phyloP scores from a whole-genome alignment of 2,329 filamentous ascomycete genomes.

The Ilyonectria sp. region DNA sequence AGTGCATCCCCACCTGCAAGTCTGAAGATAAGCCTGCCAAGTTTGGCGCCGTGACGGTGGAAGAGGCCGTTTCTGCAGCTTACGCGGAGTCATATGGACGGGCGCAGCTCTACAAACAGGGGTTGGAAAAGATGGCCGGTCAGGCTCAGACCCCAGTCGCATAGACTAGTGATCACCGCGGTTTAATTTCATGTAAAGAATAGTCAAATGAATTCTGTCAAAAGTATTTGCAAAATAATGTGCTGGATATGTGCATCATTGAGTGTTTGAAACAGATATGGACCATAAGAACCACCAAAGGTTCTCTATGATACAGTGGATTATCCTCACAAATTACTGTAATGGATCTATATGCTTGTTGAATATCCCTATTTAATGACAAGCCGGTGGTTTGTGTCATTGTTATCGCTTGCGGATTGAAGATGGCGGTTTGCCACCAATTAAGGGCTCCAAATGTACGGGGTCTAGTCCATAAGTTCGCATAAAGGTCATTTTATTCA shows the following conservation, averaged over 20 bases:
- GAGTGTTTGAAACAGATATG: too few species aligned
- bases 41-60: constrained; percentile 52
- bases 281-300: too few species aligned
- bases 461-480: neutral
- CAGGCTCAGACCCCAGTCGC: constrained; percentile 23
- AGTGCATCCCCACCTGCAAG: constrained; percentile 53
- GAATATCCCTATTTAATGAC: too few species aligned
- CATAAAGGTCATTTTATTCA: neutral
- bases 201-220: neutral
- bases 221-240: neutral
- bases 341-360: too few species aligned
- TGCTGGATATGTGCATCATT: neutral
- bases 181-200: neutral
- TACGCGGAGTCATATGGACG: constrained; percentile 54
- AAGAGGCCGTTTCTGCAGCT: constrained; percentile 51
- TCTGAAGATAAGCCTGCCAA: constrained; percentile 43
- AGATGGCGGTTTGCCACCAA: too few species aligned
- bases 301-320: too few species aligned
- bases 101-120: constrained; percentile 52
- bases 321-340: too few species aligned
- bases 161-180: neutral
- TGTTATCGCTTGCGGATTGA: neutral
- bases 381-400: neutral
- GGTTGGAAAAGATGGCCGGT: constrained; percentile 35
- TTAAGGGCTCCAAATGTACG: neutral